Percentiles rank a stretch among this genome's conserved stretches.
Evolutionary conservation across 441 rosid genomes (phyloP).

Genomic region (Codiaeum variegatum): DNA sequence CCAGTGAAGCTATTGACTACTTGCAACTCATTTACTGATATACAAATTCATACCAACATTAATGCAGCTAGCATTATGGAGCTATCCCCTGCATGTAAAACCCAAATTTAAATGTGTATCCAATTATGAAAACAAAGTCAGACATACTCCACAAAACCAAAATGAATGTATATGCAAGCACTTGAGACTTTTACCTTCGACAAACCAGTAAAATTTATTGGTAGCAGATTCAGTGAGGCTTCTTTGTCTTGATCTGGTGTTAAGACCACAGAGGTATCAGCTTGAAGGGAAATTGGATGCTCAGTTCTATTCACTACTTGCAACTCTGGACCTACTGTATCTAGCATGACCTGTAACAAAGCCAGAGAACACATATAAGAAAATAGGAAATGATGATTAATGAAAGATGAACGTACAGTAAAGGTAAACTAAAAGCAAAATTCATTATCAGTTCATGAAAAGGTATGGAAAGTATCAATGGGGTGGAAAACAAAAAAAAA

Average conservation of each 20-base stretch:
- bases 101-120: not conserved
- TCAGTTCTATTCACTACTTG: constrained; percentile 71
- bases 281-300: constrained; percentile 49
- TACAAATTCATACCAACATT: not conserved
- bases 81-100: not conserved
- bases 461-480: too few species aligned
- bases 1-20: not conserved
- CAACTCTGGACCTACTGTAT: constrained; percentile 74
- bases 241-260: constrained; percentile 55
- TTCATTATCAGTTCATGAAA: not conserved
- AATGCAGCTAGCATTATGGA: not conserved
- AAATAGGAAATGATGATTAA: not conserved
- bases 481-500: too few species aligned
- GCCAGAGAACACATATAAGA: constrained; percentile 3
- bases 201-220: constrained; percentile 52
- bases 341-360: constrained; percentile 70
- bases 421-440: not conserved
- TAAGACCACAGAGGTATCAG: constrained; percentile 40
- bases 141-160: not conserved
- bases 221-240: constrained; percentile 50
- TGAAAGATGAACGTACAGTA: not conserved
- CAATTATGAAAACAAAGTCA: not conserved
- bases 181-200: constrained; percentile 31
- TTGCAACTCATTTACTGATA: not conserved
- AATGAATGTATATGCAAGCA: not conserved